Evolutionary conservation across 2,329 filamentous ascomycete species (phyloP), one percentile per base, ranked within the genome.

Genomic region (Cladosporium sp.): DNA sequence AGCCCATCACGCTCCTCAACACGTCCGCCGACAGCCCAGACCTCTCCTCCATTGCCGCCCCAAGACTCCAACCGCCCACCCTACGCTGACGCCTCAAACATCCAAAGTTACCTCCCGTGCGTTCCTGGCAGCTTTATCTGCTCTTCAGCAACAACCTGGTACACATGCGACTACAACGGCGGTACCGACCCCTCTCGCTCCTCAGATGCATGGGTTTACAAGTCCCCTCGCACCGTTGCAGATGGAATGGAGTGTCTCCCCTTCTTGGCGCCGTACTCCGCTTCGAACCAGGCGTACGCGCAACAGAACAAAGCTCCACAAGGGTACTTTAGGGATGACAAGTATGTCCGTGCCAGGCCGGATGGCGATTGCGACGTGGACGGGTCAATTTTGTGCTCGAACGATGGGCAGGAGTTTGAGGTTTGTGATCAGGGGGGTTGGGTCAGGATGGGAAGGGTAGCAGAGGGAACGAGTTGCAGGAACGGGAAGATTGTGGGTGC

Each of bases 111-210:
- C 58, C 67, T 73, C 1, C 72, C 73, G 36, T 77, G 74, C 62
- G 66, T 69, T 1, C 74, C 73, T 1, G 73, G 72, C 19, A 70
- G 71, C n/a, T 74, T 74, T 67, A 69, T 76, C 61, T 76, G 75
- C 71, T 70, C 69, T 28, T 70, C 66, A 3, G 28, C 56, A 17
- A 69, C 61, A 2, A 64, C 67, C 19, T 76, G 71, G 65, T 67
- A 70, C 42, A 76, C 73, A 8, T 76, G 74, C 66, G 66, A 69
- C 60, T 70, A 68, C 62, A 66, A 65, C 45, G 63, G 66, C 51
- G 65, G 61, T 42, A 60, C 61, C 39, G 61, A 61, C 38, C 38
- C 60, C 17, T 50, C 38, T 5, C 47, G 51, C 12, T 54, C 64
- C 6, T 47, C 62, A 7, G 47, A 55, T 15, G 55, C 55, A 11